Conservation (phyloP, 495 filamentous ascomycete genomes). For the Barbatosphaeria neglecta region DNA sequence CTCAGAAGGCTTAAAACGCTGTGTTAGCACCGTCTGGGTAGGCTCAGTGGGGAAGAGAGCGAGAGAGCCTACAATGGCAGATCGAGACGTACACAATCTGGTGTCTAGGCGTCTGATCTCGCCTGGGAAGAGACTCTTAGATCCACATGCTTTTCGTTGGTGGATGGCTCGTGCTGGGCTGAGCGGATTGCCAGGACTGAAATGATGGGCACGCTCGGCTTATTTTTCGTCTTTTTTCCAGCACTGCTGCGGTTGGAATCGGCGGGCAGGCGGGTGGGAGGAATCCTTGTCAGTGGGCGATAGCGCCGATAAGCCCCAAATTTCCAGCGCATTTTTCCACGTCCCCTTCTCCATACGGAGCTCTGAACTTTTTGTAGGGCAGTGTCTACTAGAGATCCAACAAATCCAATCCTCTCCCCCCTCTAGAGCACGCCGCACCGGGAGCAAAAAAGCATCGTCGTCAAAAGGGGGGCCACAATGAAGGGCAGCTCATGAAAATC, state of each 20-base stretch:
- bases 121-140: no score
- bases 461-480: slow-evolving; percentile 33
- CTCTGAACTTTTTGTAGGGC: background rate
- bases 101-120: no score
- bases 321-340: slow-evolving; percentile 1
- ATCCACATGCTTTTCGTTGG: no score
- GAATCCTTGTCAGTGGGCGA: background rate
- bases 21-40: no score
- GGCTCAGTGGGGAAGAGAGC: no score
- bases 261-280: no score
- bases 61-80: background rate
- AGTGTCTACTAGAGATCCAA: background rate
- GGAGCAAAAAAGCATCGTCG: slow-evolving; percentile 18
- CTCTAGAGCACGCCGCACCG: background rate
- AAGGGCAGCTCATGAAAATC: slow-evolving; percentile 41
- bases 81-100: no score
- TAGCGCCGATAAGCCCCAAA: slow-evolving; percentile 6
- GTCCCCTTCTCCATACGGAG: background rate
- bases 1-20: background rate
- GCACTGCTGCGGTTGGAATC: background rate
- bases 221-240: slow-evolving; percentile 8
- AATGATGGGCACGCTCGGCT: no score
- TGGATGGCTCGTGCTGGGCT: no score
- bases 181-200: no score
- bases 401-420: background rate